A percentile compares a stretch with the other conserved stretches of the same genome.
Evolutionary conservation across 352 stramenopile species (phyloP).

Genomic region (Phytophthora pluvialis): DNA sequence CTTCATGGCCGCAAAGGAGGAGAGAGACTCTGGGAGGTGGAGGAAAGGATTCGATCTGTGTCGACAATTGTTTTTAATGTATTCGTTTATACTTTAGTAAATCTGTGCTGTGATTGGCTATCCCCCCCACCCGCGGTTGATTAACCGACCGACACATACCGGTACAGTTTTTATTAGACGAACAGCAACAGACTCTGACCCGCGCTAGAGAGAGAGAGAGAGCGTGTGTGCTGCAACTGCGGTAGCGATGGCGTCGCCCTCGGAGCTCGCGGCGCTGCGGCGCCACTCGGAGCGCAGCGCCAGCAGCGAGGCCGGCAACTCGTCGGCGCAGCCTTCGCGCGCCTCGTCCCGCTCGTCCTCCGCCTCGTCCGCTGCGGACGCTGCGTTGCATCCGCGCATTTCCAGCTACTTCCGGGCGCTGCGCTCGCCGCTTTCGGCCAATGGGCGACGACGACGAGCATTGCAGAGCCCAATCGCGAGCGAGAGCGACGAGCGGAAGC

Average conservation of each 20-base stretch:
- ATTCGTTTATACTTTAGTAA: too few relatives aligned
- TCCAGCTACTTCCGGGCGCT: conserved; percentile 25
- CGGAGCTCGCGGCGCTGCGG: conserved; percentile 1
- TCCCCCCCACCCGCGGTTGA: too few relatives aligned
- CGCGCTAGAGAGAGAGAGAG: neutral
- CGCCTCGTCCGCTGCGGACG: neutral
- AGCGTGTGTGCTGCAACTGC: neutral
- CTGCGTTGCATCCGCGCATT: neutral
- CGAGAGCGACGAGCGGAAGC: neutral
- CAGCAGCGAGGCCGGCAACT: conserved; percentile 7
- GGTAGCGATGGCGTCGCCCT: conserved; percentile 13
- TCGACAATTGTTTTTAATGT: too few relatives aligned
- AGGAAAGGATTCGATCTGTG: conserved; percentile 22
- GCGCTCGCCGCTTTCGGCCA: conserved; percentile 19
- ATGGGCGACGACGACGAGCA: conserved; percentile 9
- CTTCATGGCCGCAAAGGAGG: conserved; percentile 58
- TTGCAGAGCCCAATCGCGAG: conserved; percentile 11
- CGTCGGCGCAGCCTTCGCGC: neutral
- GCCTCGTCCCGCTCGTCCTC: conserved; percentile 13
- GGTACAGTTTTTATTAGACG: conserved; percentile 11
- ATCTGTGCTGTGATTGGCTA: neutral
- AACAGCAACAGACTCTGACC: conserved; percentile 2
- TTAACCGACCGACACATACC: too few relatives aligned
- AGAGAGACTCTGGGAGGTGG: conserved; percentile 2
- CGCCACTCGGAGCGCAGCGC: neutral